A percentile compares a stretch with the other conserved stretches of the same genome.
Evolutionary conservation across 805 yeast genomes (phyloP).

Genomic region (Starmerella geochares): DNA sequence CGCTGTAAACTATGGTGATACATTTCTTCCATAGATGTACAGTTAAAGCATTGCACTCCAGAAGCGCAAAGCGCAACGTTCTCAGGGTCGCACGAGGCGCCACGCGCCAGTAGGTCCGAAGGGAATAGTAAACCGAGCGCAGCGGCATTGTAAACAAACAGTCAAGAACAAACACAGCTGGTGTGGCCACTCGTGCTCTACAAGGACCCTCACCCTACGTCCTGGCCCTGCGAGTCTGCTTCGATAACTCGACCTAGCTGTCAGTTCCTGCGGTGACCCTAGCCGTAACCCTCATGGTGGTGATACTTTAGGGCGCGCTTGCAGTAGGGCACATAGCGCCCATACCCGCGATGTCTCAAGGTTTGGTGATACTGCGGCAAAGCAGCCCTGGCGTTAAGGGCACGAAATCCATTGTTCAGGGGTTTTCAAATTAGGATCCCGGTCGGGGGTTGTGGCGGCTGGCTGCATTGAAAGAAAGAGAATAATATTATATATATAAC

Average conservation of each 20-base stretch:
- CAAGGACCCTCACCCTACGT: background rate
- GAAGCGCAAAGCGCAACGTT: no score
- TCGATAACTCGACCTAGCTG: background rate
- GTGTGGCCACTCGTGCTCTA: background rate
- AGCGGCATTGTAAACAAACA: no score
- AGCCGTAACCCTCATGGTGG: constrained; percentile 8
- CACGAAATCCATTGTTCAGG: no score
- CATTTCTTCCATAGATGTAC: background rate
- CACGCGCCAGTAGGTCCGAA: no score
- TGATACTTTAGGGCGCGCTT: background rate
- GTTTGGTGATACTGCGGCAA: background rate
- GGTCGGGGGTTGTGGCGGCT: no score
- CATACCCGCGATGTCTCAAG: constrained; percentile 6
- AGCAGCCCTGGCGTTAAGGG: constrained; percentile 2
- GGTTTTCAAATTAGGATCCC: no score
- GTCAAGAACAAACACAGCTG: background rate
- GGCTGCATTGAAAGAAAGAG: background rate
- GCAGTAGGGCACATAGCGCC: constrained; percentile 2
- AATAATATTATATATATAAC: constrained; percentile 1
- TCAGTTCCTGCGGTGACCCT: constrained; percentile 7
- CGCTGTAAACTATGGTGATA: background rate
- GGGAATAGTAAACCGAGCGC: no score
- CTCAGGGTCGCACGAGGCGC: no score
- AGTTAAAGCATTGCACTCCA: background rate
- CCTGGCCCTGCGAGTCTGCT: background rate